Conservation (phyloP, 805 yeast species). For the Candida awuae region DNA sequence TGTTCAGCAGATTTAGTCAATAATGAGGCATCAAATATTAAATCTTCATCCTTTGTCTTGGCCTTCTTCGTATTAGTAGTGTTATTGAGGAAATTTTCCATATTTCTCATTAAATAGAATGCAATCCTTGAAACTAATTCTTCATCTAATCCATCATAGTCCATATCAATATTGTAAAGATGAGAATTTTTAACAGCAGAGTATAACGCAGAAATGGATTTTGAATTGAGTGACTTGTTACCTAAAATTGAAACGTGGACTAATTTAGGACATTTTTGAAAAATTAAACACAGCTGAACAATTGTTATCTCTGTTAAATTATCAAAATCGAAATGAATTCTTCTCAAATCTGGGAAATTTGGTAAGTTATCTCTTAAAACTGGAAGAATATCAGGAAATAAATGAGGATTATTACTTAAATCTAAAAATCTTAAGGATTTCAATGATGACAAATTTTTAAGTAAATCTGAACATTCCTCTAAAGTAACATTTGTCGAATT, state of each 20-base stretch:
- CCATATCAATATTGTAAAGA: constrained; percentile 46
- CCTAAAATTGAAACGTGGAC: constrained; percentile 50
- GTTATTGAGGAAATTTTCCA: constrained; percentile 37
- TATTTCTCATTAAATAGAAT: constrained; percentile 47
- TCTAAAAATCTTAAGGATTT: constrained; percentile 42
- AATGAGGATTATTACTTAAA: constrained; percentile 42
- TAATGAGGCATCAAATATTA: constrained; percentile 68
- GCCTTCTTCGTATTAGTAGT: constrained; percentile 3
- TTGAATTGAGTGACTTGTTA: constrained; percentile 36
- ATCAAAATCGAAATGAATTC: constrained; percentile 49
- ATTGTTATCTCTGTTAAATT: constrained; percentile 40
- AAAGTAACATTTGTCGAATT: constrained; percentile 40
- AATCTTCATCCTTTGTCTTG: constrained; percentile 38
- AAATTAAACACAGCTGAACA: constrained; percentile 39
- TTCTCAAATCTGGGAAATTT: constrained; percentile 34
- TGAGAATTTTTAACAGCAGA: constrained; percentile 40
- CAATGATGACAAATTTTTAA: constrained; percentile 32
- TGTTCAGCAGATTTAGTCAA: constrained; percentile 69
- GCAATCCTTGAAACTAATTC: constrained; percentile 48
- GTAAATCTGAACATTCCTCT: constrained; percentile 32
- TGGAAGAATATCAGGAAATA: constrained; percentile 45
- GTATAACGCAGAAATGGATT: constrained; percentile 43
- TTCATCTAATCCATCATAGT: constrained; percentile 42
- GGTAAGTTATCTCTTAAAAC: constrained; percentile 39
- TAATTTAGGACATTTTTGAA: constrained; percentile 40